These are phyloP conservation scores for Pseudophaeomoniella oleicola DNA, from an alignment of 2,329 filamentous ascomycete genomes.

Conservation along the genomic window DNA sequence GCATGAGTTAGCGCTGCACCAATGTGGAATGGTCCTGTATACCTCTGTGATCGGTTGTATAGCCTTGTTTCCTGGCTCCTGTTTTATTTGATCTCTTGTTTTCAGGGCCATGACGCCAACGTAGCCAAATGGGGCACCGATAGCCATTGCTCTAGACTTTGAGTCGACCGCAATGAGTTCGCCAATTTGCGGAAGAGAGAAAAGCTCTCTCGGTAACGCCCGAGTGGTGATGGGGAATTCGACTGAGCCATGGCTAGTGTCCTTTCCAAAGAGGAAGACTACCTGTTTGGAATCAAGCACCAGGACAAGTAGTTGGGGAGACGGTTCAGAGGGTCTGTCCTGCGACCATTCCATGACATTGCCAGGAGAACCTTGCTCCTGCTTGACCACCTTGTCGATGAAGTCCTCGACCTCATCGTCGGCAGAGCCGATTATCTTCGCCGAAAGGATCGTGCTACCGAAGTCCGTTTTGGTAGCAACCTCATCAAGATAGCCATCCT, in stretches of 20 bases:
- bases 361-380: conserved; percentile 8
- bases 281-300: conserved; percentile 59
- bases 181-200: conserved; percentile 41
- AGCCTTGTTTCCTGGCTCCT: conserved; percentile 12
- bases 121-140: conserved; percentile 54
- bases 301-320: conserved; percentile 69
- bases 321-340: conserved; percentile 25
- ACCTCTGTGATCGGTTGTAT: background rate
- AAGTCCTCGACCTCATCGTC: conserved; percentile 22
- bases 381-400: conserved; percentile 12
- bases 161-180: conserved; percentile 58
- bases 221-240: conserved; percentile 49
- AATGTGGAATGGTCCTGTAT: background rate
- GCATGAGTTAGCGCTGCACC: conserved; percentile 2
- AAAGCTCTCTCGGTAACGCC: conserved; percentile 42
- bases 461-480: conserved; percentile 71
- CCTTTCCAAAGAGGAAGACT: conserved; percentile 58
- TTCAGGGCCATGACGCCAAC: conserved; percentile 62
- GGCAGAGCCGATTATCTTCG: conserved; percentile 53
- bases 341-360: background rate
- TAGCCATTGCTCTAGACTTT: conserved; percentile 44
- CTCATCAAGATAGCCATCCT: conserved; percentile 54
- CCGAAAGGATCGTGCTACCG: conserved; percentile 62
- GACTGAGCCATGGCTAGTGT: conserved; percentile 26
- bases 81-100: conserved; percentile 36